Evolutionary conservation across 441 rosid species (phyloP).

Genomic region (Populus hybrid): DNA sequence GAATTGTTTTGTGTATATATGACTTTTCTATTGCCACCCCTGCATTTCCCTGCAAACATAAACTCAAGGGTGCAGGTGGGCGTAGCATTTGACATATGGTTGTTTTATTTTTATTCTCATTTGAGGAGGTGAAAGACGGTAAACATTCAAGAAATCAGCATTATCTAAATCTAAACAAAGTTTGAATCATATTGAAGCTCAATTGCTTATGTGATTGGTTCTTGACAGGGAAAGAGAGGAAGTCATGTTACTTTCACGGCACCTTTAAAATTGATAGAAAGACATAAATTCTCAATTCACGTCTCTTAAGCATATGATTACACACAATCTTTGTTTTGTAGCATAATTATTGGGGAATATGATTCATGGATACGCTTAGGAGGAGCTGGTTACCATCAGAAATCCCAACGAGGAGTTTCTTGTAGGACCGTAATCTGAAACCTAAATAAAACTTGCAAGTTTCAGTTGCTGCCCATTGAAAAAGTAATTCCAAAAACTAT

Average conservation of each 20-base stretch:
- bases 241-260: not conserved
- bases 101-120: not conserved
- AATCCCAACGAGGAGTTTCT: not conserved
- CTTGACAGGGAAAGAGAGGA: no score
- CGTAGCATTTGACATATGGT: not conserved
- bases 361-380: not conserved
- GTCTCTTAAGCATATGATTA: not conserved
- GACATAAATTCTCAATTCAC: not conserved
- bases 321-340: not conserved
- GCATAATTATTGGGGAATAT: not conserved
- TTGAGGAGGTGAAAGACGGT: not conserved
- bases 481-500: not conserved
- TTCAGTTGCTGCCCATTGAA: not conserved
- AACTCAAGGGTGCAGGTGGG: not conserved
- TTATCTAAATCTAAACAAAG: no score
- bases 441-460: constrained; percentile 1
- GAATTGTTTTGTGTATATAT: no score
- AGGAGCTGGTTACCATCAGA: not conserved
- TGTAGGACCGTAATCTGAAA: not conserved
- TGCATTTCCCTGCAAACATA: not conserved
- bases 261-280: not conserved
- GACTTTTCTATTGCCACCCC: no score
- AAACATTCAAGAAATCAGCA: no score
- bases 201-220: no score
- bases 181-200: no score